Base-by-base conservation (phyloP, 23 red algal species). In the Gracilaria caudata region DNA sequence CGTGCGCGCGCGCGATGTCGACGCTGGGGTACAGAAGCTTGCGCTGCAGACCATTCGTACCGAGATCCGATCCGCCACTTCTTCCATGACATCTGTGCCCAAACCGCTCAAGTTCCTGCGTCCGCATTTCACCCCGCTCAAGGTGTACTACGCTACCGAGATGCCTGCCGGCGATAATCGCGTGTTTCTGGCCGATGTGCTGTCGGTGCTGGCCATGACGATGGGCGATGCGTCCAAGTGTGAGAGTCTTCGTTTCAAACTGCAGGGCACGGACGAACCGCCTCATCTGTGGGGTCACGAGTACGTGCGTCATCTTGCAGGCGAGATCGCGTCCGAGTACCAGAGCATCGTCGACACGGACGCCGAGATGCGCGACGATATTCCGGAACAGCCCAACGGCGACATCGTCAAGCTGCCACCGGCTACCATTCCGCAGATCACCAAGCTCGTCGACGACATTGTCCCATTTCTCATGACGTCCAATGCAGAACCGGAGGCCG, bases 21-120 rank as follows among this genome's bases (percentile, higher is more conserved):
- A 99, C 41, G 26, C 44, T 10, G 89, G 88, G 39, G 86, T 94
- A 20, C 88, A 92, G 33, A 90, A 95, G 89, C 81, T 93, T 11
- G 97, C 93, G 12, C 73, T 99, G 38, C 80, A 94, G 33, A 92
- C 93, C 14, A 91, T 99, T 28, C 84, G 90, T 24, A 73, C 88
- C 11, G 93, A 92, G 87, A 95, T 95, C 81, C 93, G 97, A 47
- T 94, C 93, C 16, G 93, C 97, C 30, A 99, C 97, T 72, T 94
- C 97, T 21, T 99, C 97, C 13, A 95, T 99, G 92, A 99, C 97
- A 1, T 99, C 97, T 26, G 93, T 99, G 12, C 97, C 97, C 12
- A 99, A 99, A 65, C 97, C 97, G 40, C 86, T 99, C 40, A 99
- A 99, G 80, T 99, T 99, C 68, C 60, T 99, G 83, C 93, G 97